These are phyloP conservation scores for Hirschfeldia incana DNA, from an alignment of 345 rosid genomes.

Conservation along the genomic window DNA sequence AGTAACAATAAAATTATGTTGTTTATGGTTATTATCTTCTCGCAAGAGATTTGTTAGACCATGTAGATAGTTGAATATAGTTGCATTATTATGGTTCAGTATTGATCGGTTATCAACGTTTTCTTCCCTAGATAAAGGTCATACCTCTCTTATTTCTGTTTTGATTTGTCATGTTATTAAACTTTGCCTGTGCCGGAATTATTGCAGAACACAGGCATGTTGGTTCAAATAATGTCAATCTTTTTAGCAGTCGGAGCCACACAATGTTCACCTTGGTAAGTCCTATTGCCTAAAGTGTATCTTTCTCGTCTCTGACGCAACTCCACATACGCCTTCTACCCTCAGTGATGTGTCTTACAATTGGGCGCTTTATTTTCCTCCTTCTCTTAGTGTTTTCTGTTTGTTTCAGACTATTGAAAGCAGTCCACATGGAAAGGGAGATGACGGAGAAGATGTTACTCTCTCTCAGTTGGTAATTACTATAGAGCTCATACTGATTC, in stretches of 20 bases:
- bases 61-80: not conserved
- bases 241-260: constrained; percentile 96
- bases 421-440: constrained; percentile 89
- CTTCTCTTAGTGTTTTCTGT: constrained; percentile 1
- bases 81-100: not conserved
- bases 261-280: constrained; percentile 89
- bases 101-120: not conserved
- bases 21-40: constrained; percentile 8
- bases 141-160: constrained; percentile 6
- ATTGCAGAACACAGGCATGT: constrained; percentile 87
- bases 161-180: constrained; percentile 18
- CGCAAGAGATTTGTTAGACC: constrained; percentile 7
- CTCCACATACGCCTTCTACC: constrained; percentile 1
- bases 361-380: not conserved
- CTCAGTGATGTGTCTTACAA: constrained; percentile 18
- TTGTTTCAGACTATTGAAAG: constrained; percentile 95
- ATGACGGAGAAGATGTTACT: constrained; percentile 81
- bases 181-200: constrained; percentile 1
- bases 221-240: constrained; percentile 92
- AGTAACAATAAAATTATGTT: not conserved
- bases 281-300: constrained; percentile 15
- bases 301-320: constrained; percentile 1
- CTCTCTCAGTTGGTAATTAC: constrained; percentile 90
- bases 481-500: constrained; percentile 21
- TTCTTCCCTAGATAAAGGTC: constrained; percentile 11